Evolutionary conservation across 2,329 filamentous ascomycete genomes (phyloP), one percentile per base, ranked within the genome.

Genomic region (Diatrype stigma): DNA sequence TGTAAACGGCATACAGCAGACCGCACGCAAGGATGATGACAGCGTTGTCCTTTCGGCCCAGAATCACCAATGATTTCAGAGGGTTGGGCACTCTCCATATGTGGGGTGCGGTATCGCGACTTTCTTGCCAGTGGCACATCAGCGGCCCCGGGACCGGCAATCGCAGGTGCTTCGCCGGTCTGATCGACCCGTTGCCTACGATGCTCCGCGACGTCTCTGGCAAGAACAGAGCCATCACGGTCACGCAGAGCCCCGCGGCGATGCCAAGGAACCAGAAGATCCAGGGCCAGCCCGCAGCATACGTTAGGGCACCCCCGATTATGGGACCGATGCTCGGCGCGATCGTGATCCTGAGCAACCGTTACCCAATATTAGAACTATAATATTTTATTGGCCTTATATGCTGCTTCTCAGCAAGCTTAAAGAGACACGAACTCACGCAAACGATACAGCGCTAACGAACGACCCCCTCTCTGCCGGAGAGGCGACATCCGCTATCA

Each of bases 231-330:
- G 47, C 40, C 11, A 63, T 55, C 3, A 51, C 46, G 2, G 59
- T 26, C 3, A 63, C 52, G 28, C 56, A 56, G 7, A 49, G 37
- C 10, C 54, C 63, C 3, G 62, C 57, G 7, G 65, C 55, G 37
- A 73, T 72, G 0, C 63, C 56, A 23, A 72, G 63, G 6, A 71
- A 61, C 69, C 70, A 71, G 44, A 73, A 73, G 3, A 69, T 60
- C 69, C 69, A 72, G 3, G 63, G 51, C 69, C 69, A 73, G 6
- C 67, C 67, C n/a, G 60, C 60, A 0, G 56, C 59, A 51, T 69
- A 57, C 1, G 63, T 56, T 16, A 73, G 51, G 47, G 64, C 66
- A 1, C 68, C 69, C 3, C 69, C 68, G 1, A 63, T 60, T 12
- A 69, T 62, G n/a, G 65, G 68, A 5, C 65, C 68, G 30, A 66